Evolutionary conservation across 2,329 filamentous ascomycete genomes (phyloP).

Genomic region (Ascochyta clinopodiicola): DNA sequence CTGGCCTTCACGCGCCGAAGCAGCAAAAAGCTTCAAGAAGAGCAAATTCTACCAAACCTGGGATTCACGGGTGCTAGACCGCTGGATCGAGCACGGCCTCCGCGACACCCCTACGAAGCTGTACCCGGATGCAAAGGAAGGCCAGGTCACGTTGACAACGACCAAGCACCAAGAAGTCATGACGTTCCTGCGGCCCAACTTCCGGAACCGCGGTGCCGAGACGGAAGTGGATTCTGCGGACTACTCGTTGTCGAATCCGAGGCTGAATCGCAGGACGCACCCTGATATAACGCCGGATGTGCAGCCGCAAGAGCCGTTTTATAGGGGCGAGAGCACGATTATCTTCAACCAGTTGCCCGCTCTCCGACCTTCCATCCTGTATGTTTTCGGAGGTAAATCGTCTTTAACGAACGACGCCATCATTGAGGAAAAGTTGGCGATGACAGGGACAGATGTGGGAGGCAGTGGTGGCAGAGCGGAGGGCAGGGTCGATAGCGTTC

Average conservation of each 20-base stretch:
- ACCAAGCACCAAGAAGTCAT: constrained; percentile 89
- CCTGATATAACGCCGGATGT: constrained; percentile 49
- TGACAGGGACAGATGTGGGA: constrained; percentile 70
- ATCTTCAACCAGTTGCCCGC: constrained; percentile 64
- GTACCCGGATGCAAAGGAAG: constrained; percentile 55
- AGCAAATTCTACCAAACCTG: constrained; percentile 81
- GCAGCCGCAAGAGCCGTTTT: constrained; percentile 61
- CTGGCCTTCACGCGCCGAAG: constrained; percentile 79
- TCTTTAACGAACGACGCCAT: constrained; percentile 60
- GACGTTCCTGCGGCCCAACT: constrained; percentile 72
- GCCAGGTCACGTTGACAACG: constrained; percentile 74
- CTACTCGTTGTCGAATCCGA: constrained; percentile 35
- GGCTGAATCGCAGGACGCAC: constrained; percentile 51
- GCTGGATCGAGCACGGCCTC: constrained; percentile 76
- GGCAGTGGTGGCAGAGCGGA: constrained; percentile 70
- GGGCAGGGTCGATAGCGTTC: constrained; percentile 71
- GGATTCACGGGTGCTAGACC: constrained; percentile 80
- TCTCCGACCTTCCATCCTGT: constrained; percentile 56
- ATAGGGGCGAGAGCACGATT: constrained; percentile 67
- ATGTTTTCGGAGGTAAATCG: constrained; percentile 59
- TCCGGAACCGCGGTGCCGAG: constrained; percentile 51
- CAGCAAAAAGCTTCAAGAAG: constrained; percentile 69
- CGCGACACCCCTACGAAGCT: constrained; percentile 71
- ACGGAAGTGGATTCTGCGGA: constrained; percentile 52
- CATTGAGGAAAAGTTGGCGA: constrained; percentile 64